These are phyloP conservation scores for Castanea sativa DNA, from an alignment of 306 rosid species.

Conservation along the genomic window DNA sequence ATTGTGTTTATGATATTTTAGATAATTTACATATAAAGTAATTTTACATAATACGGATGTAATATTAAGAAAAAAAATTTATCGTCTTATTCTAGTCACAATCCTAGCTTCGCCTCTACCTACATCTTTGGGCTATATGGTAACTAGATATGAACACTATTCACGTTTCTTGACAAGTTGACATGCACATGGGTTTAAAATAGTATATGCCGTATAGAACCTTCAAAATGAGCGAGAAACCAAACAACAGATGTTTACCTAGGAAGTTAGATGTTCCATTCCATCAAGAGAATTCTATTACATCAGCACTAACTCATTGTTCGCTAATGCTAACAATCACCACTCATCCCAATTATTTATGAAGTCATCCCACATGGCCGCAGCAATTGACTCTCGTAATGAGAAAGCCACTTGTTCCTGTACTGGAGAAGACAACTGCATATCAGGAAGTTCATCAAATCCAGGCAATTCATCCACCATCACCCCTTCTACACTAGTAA, in stretches of 20 bases:
- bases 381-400: conserved; percentile 54
- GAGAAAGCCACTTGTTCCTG: conserved; percentile 60
- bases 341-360: conserved; percentile 72
- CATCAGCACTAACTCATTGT: neutral
- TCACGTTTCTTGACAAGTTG: neutral
- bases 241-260: neutral
- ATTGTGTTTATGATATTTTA: too few relatives aligned
- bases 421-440: conserved; percentile 45
- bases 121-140: too few relatives aligned
- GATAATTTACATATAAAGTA: too few relatives aligned
- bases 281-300: neutral
- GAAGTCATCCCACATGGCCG: conserved; percentile 78
- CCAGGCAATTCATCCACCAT: conserved; percentile 45
- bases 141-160: neutral
- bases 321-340: conserved; percentile 31
- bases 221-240: neutral
- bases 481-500: conserved; percentile 41
- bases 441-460: conserved; percentile 53
- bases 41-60: too few relatives aligned
- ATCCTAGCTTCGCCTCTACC: too few relatives aligned
- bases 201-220: neutral
- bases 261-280: neutral
- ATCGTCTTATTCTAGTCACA: too few relatives aligned
- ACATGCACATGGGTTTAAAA: neutral
- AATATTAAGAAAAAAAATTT: too few relatives aligned